phyloP scores from a whole-genome alignment of 352 stramenopile species.

The Phytophthora nicotianae region DNA sequence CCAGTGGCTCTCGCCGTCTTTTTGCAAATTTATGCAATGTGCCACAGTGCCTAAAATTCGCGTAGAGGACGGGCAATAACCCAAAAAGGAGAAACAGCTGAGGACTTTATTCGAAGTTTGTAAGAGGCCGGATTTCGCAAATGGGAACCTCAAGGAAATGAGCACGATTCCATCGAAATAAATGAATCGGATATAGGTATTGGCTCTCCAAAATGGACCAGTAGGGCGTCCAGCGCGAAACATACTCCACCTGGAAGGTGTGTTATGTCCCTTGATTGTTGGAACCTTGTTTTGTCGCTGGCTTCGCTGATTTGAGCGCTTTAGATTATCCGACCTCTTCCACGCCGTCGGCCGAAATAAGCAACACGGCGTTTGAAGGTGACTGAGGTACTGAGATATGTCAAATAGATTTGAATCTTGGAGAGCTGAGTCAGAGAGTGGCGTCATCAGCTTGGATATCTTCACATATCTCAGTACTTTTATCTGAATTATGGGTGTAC shows the following conservation, averaged over 20 bases:
- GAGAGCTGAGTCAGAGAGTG: too few species aligned
- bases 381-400: neutral
- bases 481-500: too few species aligned
- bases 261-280: too few species aligned
- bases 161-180: neutral
- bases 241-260: too few species aligned
- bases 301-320: neutral
- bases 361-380: neutral
- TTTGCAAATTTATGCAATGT: slow-evolving; percentile 17
- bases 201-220: too few species aligned
- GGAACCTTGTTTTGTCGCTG: neutral
- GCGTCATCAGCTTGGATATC: too few species aligned
- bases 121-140: slow-evolving; percentile 2
- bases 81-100: slow-evolving; percentile 13
- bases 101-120: neutral
- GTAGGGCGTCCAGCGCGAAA: too few species aligned
- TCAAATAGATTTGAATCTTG: too few species aligned
- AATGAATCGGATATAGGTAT: too few species aligned
- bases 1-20: slow-evolving; percentile 13
- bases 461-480: too few species aligned
- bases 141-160: slow-evolving; percentile 17
- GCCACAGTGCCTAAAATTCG: slow-evolving; percentile 23
- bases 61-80: neutral
- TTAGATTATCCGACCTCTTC: neutral
- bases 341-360: neutral